These are phyloP conservation scores for Phytophthora idaei DNA, from an alignment of 352 stramenopile genomes.

Conservation along the genomic window DNA sequence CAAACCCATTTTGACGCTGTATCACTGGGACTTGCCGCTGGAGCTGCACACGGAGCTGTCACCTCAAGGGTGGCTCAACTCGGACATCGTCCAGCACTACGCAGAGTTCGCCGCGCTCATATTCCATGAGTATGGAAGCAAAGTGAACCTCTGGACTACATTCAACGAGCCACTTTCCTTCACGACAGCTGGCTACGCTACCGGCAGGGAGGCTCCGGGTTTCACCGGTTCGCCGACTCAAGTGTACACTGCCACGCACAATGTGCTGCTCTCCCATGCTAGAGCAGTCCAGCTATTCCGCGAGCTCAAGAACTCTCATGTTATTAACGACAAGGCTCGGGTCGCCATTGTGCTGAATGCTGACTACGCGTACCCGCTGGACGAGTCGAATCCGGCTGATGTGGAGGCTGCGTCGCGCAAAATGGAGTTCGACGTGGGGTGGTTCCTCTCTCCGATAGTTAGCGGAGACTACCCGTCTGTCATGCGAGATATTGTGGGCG, in stretches of 20 bases:
- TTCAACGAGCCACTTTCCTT: constrained; percentile 94
- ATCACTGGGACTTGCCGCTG: constrained; percentile 87
- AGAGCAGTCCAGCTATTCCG: constrained; percentile 84
- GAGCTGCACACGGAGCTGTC: constrained; percentile 72
- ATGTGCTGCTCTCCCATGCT: constrained; percentile 92
- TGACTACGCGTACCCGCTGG: constrained; percentile 81
- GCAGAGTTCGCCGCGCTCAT: constrained; percentile 86
- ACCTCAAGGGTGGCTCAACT: constrained; percentile 52
- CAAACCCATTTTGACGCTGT: constrained; percentile 43
- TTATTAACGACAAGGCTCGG: constrained; percentile 53
- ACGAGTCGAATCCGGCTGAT: constrained; percentile 53
- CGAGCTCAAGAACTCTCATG: constrained; percentile 28
- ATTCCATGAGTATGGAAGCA: constrained; percentile 90
- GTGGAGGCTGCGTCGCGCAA: constrained; percentile 74
- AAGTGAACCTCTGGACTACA: constrained; percentile 94
- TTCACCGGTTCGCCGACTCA: constrained; percentile 43
- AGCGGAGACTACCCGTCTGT: constrained; percentile 90
- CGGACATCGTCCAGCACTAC: constrained; percentile 64
- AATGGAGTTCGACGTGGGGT: constrained; percentile 91
- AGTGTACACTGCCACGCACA: constrained; percentile 69
- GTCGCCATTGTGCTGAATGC: constrained; percentile 93
- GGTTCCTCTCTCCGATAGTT: constrained; percentile 92
- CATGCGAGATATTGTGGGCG: constrained; percentile 61
- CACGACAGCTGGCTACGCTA: constrained; percentile 48
- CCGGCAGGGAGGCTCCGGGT: constrained; percentile 51